Evolutionary conservation across 768 basidiomycete genomes (phyloP).

Genomic region (Rhizopogon vinicolor): DNA sequence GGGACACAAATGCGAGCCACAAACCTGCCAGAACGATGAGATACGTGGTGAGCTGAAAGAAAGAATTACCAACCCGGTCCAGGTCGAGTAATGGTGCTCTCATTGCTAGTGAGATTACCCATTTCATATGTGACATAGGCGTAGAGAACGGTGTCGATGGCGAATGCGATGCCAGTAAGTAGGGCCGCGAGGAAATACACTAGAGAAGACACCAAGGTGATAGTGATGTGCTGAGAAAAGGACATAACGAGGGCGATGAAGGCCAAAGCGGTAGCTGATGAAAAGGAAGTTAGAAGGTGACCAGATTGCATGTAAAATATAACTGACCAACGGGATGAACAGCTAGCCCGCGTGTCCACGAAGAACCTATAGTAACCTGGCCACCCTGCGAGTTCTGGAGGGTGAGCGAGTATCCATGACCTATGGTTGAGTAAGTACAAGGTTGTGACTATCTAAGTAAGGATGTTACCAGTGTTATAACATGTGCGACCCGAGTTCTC

Average conservation of each 20-base stretch:
- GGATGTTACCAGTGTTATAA: constrained; percentile 35
- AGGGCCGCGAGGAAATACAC: constrained; percentile 63
- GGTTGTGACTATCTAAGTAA: not conserved
- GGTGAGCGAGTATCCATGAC: constrained; percentile 51
- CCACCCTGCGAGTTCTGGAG: constrained; percentile 33
- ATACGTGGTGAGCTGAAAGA: constrained; percentile 1
- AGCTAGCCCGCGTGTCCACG: constrained; percentile 73
- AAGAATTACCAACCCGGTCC: constrained; percentile 50
- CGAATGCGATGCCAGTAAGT: constrained; percentile 68
- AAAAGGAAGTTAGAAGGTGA: not conserved
- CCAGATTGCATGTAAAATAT: not conserved
- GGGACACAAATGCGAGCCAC: constrained; percentile 67
- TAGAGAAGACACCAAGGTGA: constrained; percentile 40
- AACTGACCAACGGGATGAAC: constrained; percentile 57
- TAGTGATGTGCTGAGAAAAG: constrained; percentile 50
- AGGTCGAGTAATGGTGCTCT: constrained; percentile 39
- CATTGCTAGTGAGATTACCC: constrained; percentile 39
- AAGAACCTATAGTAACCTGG: constrained; percentile 37
- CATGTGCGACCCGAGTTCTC: constrained; percentile 36
- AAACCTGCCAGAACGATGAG: constrained; percentile 41
- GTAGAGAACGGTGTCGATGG: constrained; percentile 72
- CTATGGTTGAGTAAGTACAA: constrained; percentile 22
- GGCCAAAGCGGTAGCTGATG: constrained; percentile 44
- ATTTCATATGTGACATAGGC: constrained; percentile 57
- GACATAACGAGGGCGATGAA: constrained; percentile 62